Evolutionary conservation across 371 early-diverging fungal genomes (phyloP).

Genomic region (Smittium culicis): DNA sequence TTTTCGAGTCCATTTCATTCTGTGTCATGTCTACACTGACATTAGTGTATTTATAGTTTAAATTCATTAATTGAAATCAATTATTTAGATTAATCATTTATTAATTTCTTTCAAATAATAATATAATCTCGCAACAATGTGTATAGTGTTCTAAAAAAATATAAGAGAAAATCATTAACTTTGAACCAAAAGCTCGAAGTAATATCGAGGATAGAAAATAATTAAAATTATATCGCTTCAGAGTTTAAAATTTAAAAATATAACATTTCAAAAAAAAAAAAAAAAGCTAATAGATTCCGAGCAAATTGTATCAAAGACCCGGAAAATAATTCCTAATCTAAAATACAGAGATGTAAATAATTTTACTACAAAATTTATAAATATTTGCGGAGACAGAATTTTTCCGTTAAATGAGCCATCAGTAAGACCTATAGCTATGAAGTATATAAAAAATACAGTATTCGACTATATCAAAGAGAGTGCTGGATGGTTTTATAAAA

Average conservation of each 20-base stretch:
- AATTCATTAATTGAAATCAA: too few relatives aligned
- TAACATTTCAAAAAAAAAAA: not conserved
- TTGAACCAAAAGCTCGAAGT: not conserved
- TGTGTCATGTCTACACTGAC: too few relatives aligned
- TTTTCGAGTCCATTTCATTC: too few relatives aligned
- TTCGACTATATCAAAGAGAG: not conserved
- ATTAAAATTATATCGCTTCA: not conserved
- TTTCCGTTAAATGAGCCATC: not conserved
- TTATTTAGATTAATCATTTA: too few relatives aligned
- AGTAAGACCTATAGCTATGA: not conserved
- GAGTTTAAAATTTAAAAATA: not conserved
- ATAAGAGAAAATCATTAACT: not conserved
- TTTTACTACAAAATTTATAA: not conserved
- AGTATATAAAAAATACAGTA: not conserved
- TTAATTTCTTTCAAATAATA: too few relatives aligned
- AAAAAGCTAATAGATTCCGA: not conserved
- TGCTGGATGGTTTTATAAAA: not conserved
- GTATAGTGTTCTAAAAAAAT: too few relatives aligned
- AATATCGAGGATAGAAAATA: not conserved
- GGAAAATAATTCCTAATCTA: not conserved
- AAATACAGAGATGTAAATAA: not conserved
- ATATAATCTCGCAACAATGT: too few relatives aligned
- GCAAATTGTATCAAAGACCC: not conserved
- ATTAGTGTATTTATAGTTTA: too few relatives aligned
- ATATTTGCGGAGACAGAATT: not conserved